Base-by-base conservation (phyloP, 331 rosid genomes). In the Malus hybrid region DNA sequence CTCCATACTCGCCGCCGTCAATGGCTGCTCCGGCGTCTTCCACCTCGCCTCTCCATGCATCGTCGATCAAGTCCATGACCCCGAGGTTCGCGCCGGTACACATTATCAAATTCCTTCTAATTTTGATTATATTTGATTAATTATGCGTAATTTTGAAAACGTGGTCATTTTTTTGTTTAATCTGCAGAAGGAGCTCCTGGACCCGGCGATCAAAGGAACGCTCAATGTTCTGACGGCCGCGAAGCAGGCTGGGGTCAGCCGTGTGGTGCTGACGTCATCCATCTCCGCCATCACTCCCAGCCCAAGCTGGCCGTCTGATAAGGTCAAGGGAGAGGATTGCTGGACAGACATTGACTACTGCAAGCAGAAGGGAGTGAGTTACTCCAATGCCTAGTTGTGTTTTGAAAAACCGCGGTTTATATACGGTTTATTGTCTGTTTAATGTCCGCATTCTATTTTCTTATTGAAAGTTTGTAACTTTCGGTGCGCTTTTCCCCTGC, bases 161-260 rank as follows among this genome's bases (percentile, higher is more conserved):
- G 18, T 70, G 14, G 65, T 3, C 12, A 6, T 67, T 67, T 67
- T 39, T 18, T 10, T 3, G 48, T 42, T 42, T 42, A 42, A 39
- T 31, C 59, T 8, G 56, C 79, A 90, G 97, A 91, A 90, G 75
- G 93, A 91, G 87, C 87, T 93, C 10, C 62, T 93, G 86, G 97
- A 93, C 64, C 96, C 97, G 50, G 98, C 97, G 19, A 83, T 91
- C 27, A 93, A 90, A 78, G 98, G 98, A 65, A 93, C 98, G 5
- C 10, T 79, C 13, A 91, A 93, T 27, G 98, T 91, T 36, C 88
- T 91, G 22, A 77, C 77, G 56, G 97, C 96, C 31, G 93, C 97
- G 9, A 86, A 93, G 79, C 89, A 90, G 82, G 93, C 87, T 2
- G 97, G 97, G 60, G 95, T 88, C 42, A 42, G 67, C 77, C 98